Evolutionary conservation across 306 rosid species (phyloP), one percentile per base, ranked within the genome.

Genomic region (Begonia masoniana): DNA sequence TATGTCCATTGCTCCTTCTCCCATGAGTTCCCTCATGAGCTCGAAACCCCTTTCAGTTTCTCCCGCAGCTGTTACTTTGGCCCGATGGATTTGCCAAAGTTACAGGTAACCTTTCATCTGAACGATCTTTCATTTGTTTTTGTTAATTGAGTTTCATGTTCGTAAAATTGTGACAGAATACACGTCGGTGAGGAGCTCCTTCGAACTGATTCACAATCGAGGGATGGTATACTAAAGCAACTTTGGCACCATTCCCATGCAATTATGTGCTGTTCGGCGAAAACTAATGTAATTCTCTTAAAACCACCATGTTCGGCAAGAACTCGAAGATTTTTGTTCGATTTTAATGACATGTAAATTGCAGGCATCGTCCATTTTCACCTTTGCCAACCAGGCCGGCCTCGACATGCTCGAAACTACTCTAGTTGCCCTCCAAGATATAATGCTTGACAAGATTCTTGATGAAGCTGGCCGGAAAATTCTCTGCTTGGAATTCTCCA

Each of bases 321-420:
- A 31, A 31, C 39, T 31, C 0, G 39, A 5, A 7, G 39, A 31
- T 31, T 17, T 17, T 17, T 21, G 24, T 21, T 1, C 3, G 2
- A 21, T 21, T 21, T 21, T 21, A 2, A 3, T 21, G 24, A 21
- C 24, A 21, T n/a, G n/a, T 21, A 21, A 31, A 31, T 62, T 70
- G 61, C 86, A 91, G 99, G 84, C 96, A 55, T 81, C 96, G 54
- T 88, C 99, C 0, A 77, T 86, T 11, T 91, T 91, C 80, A 86
- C 88, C 62, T 91, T 91, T 63, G 86, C 96, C 9, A 91, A 91
- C 74, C 99, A 86, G 64, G 96, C 99, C 7, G 99, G 99, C 5
- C 82, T 91, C 4, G 96, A 91, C 81, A 83, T 91, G 96, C 96
- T 91, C 11, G 99, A 91, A 72, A 91, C 99, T 12, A 91, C 96